Evolutionary conservation across 345 rosid species (phyloP).

Genomic region (Cochlearia excelsa): DNA sequence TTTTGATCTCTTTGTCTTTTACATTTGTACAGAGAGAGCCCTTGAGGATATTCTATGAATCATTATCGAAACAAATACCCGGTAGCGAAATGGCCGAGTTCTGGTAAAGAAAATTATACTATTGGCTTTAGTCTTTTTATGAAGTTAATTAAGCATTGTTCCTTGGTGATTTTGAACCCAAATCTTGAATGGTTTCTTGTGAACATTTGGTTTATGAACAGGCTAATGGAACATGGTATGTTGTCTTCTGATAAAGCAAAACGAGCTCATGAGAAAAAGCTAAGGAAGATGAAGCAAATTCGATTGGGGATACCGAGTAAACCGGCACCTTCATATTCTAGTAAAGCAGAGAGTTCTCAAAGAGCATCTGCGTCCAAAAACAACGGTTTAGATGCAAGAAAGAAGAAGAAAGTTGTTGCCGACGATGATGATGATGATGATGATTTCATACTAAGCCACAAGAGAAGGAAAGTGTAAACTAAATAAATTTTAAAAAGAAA

Average conservation of each 20-base stretch:
- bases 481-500: too few species aligned
- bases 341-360: constrained; percentile 65
- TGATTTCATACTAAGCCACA: constrained; percentile 52
- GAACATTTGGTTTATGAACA: too few species aligned
- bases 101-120: constrained; percentile 50
- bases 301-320: constrained; percentile 68
- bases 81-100: constrained; percentile 93
- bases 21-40: constrained; percentile 74
- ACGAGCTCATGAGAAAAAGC: constrained; percentile 79
- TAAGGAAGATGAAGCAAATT: constrained; percentile 74
- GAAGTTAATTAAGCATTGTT: background rate
- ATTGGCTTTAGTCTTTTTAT: constrained; percentile 16
- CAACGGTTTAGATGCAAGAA: constrained; percentile 41
- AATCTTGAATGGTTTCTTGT: constrained; percentile 1
- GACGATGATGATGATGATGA: constrained; percentile 51
- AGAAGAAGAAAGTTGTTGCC: constrained; percentile 57
- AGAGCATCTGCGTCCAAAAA: constrained; percentile 46
- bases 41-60: constrained; percentile 86
- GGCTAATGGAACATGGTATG: constrained; percentile 99
- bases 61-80: constrained; percentile 78
- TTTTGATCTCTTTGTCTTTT: constrained; percentile 6
- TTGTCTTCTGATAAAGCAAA: constrained; percentile 72
- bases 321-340: constrained; percentile 42
- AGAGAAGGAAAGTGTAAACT: constrained; percentile 70
- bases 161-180: constrained; percentile 1